Base-by-base conservation (phyloP, 176 grass and related monocot genomes). In the Eremochloa ophiuroides region DNA sequence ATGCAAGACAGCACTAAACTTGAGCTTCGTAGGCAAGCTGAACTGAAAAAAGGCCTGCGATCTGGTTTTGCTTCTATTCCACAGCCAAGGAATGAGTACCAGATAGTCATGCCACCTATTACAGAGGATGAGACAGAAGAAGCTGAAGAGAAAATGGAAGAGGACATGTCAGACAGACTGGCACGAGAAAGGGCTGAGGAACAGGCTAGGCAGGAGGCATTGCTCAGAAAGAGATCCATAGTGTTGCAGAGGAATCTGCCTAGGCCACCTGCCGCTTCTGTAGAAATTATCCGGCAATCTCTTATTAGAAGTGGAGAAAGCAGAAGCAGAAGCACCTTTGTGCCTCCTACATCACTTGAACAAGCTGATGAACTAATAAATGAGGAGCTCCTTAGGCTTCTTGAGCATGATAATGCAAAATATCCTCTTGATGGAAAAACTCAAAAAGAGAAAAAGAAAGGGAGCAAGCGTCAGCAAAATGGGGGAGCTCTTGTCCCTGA, bases 151-250 rank as follows among this genome's bases (percentile, higher is more conserved):
- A 92, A 81, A 65, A 89, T 92, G 60, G 95, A 97, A 80, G 92
- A 93, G 67, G 95, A 97, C 46, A 97, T 97, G 90, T 90, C 90
- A 61, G 90, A 93, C 51, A 92, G 42, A 78, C 74, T 91, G 68
- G 91, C 90, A 65, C 87, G 92, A 79, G 83, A 93, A 68, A 91
- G 74, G 86, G 89, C 87, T 74, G 85, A 97, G 44, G 92, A 91
- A 85, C 88, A 90, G 69, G 83, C 83, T 48, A 92, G 83, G 84
- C 80, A 85, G 26, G 90, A 98, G 20, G 92, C 81, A 16, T 87
- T 98, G 62, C 89, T 93, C 30, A 94, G 92, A 65, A 98, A 94
- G 84, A 94, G 92, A 73, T 97, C 89, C 38, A 92, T 94, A 90
- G 95, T 98, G 48, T 89, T 98, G 66, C 95, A 98, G 81, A 89